Percentiles rank a stretch among this genome's conserved stretches.
Evolutionary conservation across 2,329 filamentous ascomycete species (phyloP).

Genomic region (Cordyceps fumosorosea): DNA sequence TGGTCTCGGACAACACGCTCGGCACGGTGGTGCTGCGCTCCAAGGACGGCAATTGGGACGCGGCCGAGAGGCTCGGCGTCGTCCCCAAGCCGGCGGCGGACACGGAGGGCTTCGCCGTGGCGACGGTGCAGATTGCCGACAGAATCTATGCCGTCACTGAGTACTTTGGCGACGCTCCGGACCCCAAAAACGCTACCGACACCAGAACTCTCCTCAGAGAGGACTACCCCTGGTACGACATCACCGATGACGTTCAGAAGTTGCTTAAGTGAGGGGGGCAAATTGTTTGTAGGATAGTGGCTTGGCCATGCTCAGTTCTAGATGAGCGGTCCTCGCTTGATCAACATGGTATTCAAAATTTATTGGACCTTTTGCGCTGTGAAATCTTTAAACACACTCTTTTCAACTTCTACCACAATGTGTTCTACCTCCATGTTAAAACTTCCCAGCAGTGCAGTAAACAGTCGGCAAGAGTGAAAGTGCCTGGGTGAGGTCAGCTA

Average conservation of each 20-base stretch:
- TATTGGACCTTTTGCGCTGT: not conserved
- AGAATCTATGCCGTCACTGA: not conserved
- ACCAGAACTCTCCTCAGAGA: not conserved
- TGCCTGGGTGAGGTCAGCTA: too few relatives aligned
- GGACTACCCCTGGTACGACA: not conserved
- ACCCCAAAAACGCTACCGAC: not conserved
- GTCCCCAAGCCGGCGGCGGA: conserved; percentile 19
- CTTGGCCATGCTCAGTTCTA: too few relatives aligned
- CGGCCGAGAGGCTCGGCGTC: conserved; percentile 28
- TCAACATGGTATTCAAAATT: not conserved
- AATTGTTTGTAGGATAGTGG: not conserved
- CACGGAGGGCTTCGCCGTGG: conserved; percentile 15
- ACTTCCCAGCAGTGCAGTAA: too few relatives aligned
- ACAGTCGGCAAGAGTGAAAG: too few relatives aligned
- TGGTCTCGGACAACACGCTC: conserved; percentile 24
- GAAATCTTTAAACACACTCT: not conserved
- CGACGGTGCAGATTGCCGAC: conserved; percentile 14
- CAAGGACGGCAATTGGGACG: conserved; percentile 26
- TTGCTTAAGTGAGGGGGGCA: not conserved
- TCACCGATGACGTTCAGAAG: not conserved
- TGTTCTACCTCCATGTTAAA: not conserved
- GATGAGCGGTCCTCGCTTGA: not conserved
- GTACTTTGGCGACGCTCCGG: not conserved
- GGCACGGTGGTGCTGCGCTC: conserved; percentile 32
- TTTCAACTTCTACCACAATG: not conserved